These are phyloP conservation scores for Austroboletus novae-zelandiae DNA, from an alignment of 1,284 basidiomycete species.

Conservation along the genomic window DNA sequence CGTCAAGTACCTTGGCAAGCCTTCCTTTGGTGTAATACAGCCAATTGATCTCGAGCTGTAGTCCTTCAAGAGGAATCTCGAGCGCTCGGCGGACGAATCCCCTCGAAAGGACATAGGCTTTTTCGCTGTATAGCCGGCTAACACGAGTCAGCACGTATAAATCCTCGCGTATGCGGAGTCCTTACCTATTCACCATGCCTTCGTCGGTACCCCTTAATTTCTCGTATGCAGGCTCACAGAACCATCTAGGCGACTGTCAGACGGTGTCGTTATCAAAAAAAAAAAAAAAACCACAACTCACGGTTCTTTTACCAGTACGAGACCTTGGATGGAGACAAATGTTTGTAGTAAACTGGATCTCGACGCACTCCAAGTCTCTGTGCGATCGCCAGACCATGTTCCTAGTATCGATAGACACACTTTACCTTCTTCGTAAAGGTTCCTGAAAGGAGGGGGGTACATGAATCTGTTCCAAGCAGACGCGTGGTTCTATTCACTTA, in stretches of 20 bases:
- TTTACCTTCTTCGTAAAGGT: conserved; percentile 94
- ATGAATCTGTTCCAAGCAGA: neutral
- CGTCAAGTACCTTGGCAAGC: conserved; percentile 66
- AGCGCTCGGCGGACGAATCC: conserved; percentile 86
- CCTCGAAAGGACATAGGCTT: conserved; percentile 88
- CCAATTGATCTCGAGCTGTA: conserved; percentile 74
- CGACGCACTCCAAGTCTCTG: conserved; percentile 80
- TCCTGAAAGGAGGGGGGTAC: conserved; percentile 41
- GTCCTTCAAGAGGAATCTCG: conserved; percentile 68
- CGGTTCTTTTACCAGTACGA: conserved; percentile 91
- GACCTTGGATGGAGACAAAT: conserved; percentile 89
- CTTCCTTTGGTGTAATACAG: conserved; percentile 69
- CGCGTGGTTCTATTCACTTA: conserved; percentile 36
- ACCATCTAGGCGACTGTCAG: conserved; percentile 56
- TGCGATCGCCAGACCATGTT: conserved; percentile 88
- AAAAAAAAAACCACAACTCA: conserved; percentile 39
- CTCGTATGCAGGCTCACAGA: conserved; percentile 90
- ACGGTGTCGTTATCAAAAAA: neutral
- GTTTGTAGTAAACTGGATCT: conserved; percentile 87
- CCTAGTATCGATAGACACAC: conserved; percentile 91
- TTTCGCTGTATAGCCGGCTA: conserved; percentile 85
- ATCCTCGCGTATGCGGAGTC: conserved; percentile 1
- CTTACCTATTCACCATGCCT: conserved; percentile 77
- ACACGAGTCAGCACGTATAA: conserved; percentile 5
- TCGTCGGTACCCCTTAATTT: conserved; percentile 88